phyloP scores from a whole-genome alignment of 2,329 filamentous ascomycete genomes.

The Ophiostoma montium region DNA sequence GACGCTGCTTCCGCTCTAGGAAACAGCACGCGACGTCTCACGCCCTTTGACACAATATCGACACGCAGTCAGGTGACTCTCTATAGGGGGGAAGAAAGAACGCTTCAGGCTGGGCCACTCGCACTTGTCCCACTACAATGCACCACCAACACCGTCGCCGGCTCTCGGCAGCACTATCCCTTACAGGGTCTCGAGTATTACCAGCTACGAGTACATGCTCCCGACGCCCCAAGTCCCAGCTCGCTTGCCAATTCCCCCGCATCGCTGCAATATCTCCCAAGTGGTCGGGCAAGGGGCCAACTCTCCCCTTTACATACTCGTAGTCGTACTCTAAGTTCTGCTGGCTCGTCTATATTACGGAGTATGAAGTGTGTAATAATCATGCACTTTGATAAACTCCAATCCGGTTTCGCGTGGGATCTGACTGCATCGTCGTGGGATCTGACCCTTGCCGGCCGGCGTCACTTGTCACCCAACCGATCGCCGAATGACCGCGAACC shows the following conservation, averaged over 20 bases:
- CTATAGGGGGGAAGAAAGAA: too few relatives aligned
- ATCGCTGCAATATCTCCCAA: background rate
- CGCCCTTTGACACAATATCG: conserved; percentile 7
- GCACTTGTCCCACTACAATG: background rate
- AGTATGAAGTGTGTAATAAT: too few relatives aligned
- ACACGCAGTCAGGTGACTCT: conserved; percentile 10
- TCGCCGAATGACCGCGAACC: too few relatives aligned
- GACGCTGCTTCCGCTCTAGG: background rate
- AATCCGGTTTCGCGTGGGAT: too few relatives aligned
- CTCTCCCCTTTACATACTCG: background rate
- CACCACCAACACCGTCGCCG: background rate
- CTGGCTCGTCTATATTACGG: too few relatives aligned
- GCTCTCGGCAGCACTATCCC: background rate
- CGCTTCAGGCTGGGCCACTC: background rate
- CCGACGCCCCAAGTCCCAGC: background rate
- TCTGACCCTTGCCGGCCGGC: too few relatives aligned
- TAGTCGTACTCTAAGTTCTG: background rate
- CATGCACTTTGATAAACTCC: too few relatives aligned
- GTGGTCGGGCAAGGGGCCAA: background rate
- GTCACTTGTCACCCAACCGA: too few relatives aligned
- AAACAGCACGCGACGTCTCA: background rate
- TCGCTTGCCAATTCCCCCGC: background rate
- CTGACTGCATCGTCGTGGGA: too few relatives aligned
- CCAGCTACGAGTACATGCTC: background rate
- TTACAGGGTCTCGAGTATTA: too few relatives aligned